Evolutionary conservation across 1,139 yeast genomes (phyloP), one percentile per base, ranked within the genome.

Genomic region (Lodderomyces beijingensis): DNA sequence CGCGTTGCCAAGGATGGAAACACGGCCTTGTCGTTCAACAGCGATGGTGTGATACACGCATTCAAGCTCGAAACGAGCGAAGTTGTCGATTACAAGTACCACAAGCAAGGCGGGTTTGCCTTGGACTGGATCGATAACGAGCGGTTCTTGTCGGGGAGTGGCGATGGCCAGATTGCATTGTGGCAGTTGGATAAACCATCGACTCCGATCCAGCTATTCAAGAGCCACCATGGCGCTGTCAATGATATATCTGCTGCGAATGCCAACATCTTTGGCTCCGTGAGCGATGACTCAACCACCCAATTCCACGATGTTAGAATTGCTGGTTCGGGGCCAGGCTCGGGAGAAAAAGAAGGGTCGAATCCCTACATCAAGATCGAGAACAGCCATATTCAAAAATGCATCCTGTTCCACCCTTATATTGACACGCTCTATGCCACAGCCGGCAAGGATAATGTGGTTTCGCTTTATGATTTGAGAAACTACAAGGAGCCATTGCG

Each of bases 261-360:
- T 27, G 46, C 51, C 31, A 56, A 65, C 3, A 45, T 82, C 16
- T 77, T 85, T 51, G 93, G 80, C 0, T 76, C 88, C 3, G 89
- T 75, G 5, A 70, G 87, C 5, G 94, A 85, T 50, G 94, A 83
- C 50, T 72, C 71, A 37, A 65, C 76, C 3, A 64, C 88, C 21
- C 77, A 75, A 33, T 59, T 88, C 26, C 81, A 75, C 46, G 96
- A 88, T 50, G 55, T 74, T 16, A 72, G 95, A 47, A 7, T 23
- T n/a, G 6, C 25, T 10, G n/a, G 25, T 14, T 23, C 25, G 12
- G 21, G 10, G 7, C 7, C 7, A 8, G 7, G 9, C 10, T 23
- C 25, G 10, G 47, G 51, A 6, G 37, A 46, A 2, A 42, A 41
- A 3, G 28, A 47, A 24, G 57, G 33, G 45, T 59, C 44, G 44